Evolutionary conservation across 176 grass and related monocot species (phyloP), one percentile per base, ranked within the genome.

Genomic region (Bolboschoenus planiculmis): DNA sequence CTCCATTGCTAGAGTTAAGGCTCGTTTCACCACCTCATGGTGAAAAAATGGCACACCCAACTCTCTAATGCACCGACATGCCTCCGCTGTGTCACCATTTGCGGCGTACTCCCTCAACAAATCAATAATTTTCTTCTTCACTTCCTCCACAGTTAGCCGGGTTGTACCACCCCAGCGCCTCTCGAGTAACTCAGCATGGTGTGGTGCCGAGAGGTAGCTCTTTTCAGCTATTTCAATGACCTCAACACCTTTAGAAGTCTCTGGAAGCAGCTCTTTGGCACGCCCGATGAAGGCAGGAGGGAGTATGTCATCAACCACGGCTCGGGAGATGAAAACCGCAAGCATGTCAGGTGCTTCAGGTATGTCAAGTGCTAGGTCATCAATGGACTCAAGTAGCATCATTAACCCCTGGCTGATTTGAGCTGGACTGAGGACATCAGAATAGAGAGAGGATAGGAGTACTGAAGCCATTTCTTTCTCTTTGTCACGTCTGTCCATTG

Each of bases 401-500:
- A 97, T 75, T 71, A 97, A 97, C 1, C 92, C 95, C 51, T 91
- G 88, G 43, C 90, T 88, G 65, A 97, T 92, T 85, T 92, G 95
- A 86, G 83, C 80, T 65, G 92, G 86, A 90, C 86, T 92, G n/a
- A 91, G 77, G 26, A 92, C 62, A 23, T 86, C 84, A 63, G 84
- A 85, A 86, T 97, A 97, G 15, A 97, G 83, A 91, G 81, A 87
- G 35, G 95, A 97, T 61, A 97, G 83, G 73, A 97, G 80, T 84
- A 97, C 95, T 73, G 95, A 94, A 1, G 40, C 81, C 95, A 97
- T 97, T 84, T 97, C 95, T 83, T 94, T 97, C 87, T 97, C 95
- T 86, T 97, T 97, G 87, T 94, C 90, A 87, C 92, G 90, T 56
- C 90, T 87, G 57, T 97, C 95, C 95, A 97, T 97, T 76, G 95